phyloP scores from a whole-genome alignment of 2,329 filamentous ascomycete genomes.

The Trichoderma simmonsii region DNA sequence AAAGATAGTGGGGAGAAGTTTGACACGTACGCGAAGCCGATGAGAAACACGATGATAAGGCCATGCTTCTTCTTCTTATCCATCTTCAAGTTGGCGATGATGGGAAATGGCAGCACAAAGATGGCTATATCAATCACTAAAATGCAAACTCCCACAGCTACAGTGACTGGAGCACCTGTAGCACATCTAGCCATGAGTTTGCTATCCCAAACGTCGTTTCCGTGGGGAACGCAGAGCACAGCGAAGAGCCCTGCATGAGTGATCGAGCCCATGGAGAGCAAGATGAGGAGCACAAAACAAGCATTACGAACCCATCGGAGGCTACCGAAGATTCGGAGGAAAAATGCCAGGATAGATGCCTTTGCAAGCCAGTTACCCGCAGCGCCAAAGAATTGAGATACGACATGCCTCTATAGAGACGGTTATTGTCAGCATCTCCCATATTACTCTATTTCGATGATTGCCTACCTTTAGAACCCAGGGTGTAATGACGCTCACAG shows the following conservation, averaged over 20 bases:
- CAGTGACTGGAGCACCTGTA: not conserved
- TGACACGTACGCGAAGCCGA: not conserved
- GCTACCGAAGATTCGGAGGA: not conserved
- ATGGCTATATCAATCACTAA: not conserved
- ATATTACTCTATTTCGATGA: not conserved
- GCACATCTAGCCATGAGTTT: not conserved
- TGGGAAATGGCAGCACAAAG: not conserved
- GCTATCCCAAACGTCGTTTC: not conserved
- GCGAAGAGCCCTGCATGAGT: not conserved
- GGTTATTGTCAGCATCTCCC: not conserved
- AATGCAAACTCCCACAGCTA: not conserved
- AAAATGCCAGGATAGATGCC: not conserved
- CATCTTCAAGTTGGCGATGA: not conserved
- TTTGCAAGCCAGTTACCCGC: constrained; percentile 1
- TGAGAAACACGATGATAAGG: not conserved
- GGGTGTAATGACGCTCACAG: not conserved
- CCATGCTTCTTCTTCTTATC: constrained; percentile 4
- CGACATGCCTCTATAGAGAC: not conserved
- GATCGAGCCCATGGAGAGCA: not conserved
- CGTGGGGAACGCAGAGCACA: not conserved
- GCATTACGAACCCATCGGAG: not conserved
- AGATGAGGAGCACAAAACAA: not conserved
- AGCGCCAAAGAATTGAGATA: not conserved
- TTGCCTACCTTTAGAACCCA: not conserved
- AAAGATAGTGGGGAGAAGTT: not conserved